Evolutionary conservation across 345 rosid genomes (phyloP).

Genomic region (Hibiscus mutabilis): DNA sequence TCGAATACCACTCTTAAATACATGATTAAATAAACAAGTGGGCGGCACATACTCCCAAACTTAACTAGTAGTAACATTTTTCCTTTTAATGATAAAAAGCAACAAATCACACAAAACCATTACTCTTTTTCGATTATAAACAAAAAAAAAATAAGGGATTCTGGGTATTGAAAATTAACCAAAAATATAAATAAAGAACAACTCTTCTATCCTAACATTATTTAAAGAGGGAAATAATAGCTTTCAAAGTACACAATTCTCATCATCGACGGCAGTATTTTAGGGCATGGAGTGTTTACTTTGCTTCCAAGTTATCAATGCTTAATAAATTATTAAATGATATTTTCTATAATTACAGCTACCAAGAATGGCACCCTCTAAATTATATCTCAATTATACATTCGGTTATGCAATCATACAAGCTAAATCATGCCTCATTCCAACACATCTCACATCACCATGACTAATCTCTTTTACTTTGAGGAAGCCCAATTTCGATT

Average conservation of each 20-base stretch:
- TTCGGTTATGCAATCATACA: neutral
- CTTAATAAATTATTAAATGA: neutral
- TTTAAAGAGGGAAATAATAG: neutral
- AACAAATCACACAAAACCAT: neutral
- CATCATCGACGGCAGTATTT: neutral
- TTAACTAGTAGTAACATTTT: no score
- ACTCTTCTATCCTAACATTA: neutral
- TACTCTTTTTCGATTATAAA: neutral
- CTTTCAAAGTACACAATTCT: neutral
- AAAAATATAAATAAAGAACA: neutral
- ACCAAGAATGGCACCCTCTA: neutral
- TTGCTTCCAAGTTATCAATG: neutral
- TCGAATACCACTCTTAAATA: no score
- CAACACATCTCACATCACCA: neutral
- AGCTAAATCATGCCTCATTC: neutral
- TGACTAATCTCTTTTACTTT: neutral
- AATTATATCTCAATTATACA: neutral
- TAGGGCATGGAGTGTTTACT: neutral
- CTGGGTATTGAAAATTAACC: neutral
- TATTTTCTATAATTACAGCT: neutral
- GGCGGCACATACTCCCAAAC: no score
- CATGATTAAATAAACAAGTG: no score
- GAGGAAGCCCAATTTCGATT: neutral
- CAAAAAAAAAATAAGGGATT: neutral
- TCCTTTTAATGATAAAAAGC: no score